Evolutionary conservation across 202 grass and related monocot genomes (phyloP).

Genomic region (Carex arenaria): DNA sequence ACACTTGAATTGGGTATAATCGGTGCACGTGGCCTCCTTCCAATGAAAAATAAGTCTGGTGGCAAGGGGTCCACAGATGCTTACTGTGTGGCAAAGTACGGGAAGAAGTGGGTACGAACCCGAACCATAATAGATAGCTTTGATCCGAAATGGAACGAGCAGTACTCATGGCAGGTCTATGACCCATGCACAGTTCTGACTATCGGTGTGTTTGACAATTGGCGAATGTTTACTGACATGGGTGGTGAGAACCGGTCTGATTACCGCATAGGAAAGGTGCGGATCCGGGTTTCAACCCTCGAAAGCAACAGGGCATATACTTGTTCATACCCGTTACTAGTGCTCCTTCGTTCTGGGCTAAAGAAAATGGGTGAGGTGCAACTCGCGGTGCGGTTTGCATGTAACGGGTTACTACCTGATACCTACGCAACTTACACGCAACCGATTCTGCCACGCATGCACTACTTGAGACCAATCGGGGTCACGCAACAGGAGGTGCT

Average conservation of each 20-base stretch:
- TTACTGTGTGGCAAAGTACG: slow-evolving; percentile 97
- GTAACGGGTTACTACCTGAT: slow-evolving; percentile 54
- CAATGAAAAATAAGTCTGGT: slow-evolving; percentile 67
- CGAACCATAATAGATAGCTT: slow-evolving; percentile 77
- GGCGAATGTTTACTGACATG: slow-evolving; percentile 63
- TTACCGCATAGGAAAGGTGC: slow-evolving; percentile 88
- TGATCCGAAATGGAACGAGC: slow-evolving; percentile 89
- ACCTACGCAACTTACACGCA: slow-evolving; percentile 74
- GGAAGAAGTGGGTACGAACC: slow-evolving; percentile 94
- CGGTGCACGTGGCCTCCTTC: slow-evolving; percentile 58
- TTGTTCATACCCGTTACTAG: slow-evolving; percentile 65
- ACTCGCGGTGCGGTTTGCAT: slow-evolving; percentile 78
- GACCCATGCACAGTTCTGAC: slow-evolving; percentile 93
- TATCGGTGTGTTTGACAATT: slow-evolving; percentile 91
- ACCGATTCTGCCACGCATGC: slow-evolving; percentile 79
- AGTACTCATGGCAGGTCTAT: slow-evolving; percentile 99
- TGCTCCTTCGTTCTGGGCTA: slow-evolving; percentile 69
- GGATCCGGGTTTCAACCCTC: slow-evolving; percentile 78
- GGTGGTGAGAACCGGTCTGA: slow-evolving; percentile 55
- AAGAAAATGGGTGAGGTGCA: slow-evolving; percentile 98
- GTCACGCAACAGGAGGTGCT: slow-evolving; percentile 83
- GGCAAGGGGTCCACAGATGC: slow-evolving; percentile 88
- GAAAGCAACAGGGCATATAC: slow-evolving; percentile 81
- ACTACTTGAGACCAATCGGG: slow-evolving; percentile 79
- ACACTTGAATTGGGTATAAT: slow-evolving; percentile 85